A percentile compares a stretch with the other conserved stretches of the same genome.
phyloP scores from a whole-genome alignment of 257 asterid genomes.

The Anisodus tanguticus region DNA sequence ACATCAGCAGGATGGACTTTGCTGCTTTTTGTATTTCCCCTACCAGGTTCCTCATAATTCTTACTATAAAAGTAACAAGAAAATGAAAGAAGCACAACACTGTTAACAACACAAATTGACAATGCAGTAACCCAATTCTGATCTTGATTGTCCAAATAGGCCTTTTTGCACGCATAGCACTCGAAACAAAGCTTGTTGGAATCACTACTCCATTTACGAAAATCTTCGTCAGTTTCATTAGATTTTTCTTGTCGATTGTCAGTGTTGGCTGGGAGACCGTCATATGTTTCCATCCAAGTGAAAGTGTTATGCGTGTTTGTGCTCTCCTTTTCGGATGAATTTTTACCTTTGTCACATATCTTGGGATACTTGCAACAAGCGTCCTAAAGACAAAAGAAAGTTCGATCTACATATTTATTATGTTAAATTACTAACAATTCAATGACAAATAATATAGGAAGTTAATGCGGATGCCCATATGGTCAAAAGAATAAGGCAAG shows the following conservation, averaged over 20 bases:
- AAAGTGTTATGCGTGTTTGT: neutral
- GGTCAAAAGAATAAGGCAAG: too few species aligned
- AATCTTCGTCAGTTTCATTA: neutral
- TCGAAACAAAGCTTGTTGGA: slow-evolving; percentile 16
- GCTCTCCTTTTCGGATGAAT: neutral
- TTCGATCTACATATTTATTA: neutral
- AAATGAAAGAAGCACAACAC: slow-evolving; percentile 22
- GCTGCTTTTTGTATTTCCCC: neutral
- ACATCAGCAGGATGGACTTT: slow-evolving; percentile 18
- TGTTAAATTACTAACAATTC: neutral
- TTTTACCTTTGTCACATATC: neutral
- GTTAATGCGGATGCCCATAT: too few species aligned
- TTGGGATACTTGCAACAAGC: slow-evolving; percentile 20
- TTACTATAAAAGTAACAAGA: slow-evolving; percentile 24
- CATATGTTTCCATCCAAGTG: neutral
- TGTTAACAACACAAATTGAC: slow-evolving; percentile 22
- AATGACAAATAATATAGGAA: neutral
- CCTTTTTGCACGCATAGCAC: neutral
- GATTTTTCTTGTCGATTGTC: neutral
- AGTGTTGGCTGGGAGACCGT: neutral
- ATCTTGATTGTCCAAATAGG: slow-evolving; percentile 19
- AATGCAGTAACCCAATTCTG: slow-evolving; percentile 25
- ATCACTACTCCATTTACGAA: neutral
- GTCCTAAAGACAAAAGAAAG: neutral
- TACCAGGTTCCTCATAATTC: neutral